These are phyloP conservation scores for Nepenthes mirabilis DNA, from an alignment of 148 eudicot genomes.

Conservation along the genomic window DNA sequence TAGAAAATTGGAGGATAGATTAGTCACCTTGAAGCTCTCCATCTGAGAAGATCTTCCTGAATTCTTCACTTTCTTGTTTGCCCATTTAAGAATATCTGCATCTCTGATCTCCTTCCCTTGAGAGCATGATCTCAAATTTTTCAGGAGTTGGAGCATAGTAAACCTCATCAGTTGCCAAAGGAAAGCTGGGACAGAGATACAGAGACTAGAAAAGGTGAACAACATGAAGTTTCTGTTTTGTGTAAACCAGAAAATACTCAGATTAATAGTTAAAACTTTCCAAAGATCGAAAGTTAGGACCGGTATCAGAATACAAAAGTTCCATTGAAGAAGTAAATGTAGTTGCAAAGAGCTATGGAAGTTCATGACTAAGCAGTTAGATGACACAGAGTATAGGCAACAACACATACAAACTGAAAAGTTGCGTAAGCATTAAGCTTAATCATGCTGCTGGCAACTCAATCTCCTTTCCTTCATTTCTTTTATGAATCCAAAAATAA, in stretches of 20 bases:
- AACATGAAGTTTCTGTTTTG: neutral
- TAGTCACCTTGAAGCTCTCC: slow-evolving; percentile 69
- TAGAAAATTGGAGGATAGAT: neutral
- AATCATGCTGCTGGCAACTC: too few relatives aligned
- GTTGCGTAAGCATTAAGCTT: too few relatives aligned
- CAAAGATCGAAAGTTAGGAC: too few relatives aligned
- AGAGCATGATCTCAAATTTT: slow-evolving; percentile 61
- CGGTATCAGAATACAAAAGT: too few relatives aligned
- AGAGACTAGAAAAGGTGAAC: slow-evolving; percentile 7
- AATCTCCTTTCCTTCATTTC: too few relatives aligned
- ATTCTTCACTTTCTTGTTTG: slow-evolving; percentile 62
- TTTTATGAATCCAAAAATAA: too few relatives aligned
- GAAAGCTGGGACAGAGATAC: slow-evolving; percentile 42
- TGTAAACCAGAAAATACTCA: neutral
- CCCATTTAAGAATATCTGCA: slow-evolving; percentile 75
- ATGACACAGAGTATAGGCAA: too few relatives aligned
- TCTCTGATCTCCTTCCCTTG: slow-evolving; percentile 85
- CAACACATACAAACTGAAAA: too few relatives aligned
- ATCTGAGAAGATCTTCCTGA: slow-evolving; percentile 52
- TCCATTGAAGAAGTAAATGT: too few relatives aligned
- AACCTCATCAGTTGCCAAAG: slow-evolving; percentile 96
- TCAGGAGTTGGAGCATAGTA: slow-evolving; percentile 76
- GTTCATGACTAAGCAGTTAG: too few relatives aligned
- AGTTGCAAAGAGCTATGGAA: too few relatives aligned
- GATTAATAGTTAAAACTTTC: too few relatives aligned